These are phyloP conservation scores for Cyclotella kingstonii DNA, from an alignment of 108 stramenopile genomes.

Conservation along the genomic window DNA sequence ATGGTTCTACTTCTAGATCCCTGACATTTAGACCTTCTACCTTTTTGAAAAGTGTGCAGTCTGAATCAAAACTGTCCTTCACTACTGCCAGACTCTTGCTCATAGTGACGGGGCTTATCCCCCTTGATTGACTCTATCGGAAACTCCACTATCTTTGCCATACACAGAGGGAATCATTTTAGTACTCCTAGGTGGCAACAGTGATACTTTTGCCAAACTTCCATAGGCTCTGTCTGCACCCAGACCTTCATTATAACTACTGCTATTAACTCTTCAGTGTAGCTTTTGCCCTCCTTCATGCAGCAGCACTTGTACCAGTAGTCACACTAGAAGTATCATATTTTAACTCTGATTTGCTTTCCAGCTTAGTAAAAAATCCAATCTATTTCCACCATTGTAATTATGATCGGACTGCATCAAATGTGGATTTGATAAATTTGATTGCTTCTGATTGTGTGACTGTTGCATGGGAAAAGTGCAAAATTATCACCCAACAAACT, in stretches of 20 bases:
- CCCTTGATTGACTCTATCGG: not conserved
- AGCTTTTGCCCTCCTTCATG: constrained; percentile 20
- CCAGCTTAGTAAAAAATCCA: no score
- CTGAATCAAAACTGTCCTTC: not conserved
- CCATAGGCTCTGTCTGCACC: not conserved
- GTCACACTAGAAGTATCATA: not conserved
- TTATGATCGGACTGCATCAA: no score
- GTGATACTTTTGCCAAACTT: not conserved
- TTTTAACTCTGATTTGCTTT: no score
- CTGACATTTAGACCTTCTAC: no score
- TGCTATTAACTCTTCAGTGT: not conserved
- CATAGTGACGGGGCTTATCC: constrained; percentile 9
- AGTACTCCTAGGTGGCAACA: not conserved
- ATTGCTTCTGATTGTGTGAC: no score
- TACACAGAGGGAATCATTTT: not conserved
- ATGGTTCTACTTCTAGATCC: constrained; percentile 11
- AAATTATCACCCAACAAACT: no score
- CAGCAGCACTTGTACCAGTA: constrained; percentile 13
- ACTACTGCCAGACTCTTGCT: constrained; percentile 4
- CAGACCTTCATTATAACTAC: not conserved
- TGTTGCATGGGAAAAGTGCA: no score
- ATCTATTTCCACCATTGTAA: no score
- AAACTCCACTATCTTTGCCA: not conserved
- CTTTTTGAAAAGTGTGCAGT: not conserved
- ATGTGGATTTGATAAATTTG: no score